Conservation (phyloP, 331 rosid genomes). For the Cydonia oblonga region DNA sequence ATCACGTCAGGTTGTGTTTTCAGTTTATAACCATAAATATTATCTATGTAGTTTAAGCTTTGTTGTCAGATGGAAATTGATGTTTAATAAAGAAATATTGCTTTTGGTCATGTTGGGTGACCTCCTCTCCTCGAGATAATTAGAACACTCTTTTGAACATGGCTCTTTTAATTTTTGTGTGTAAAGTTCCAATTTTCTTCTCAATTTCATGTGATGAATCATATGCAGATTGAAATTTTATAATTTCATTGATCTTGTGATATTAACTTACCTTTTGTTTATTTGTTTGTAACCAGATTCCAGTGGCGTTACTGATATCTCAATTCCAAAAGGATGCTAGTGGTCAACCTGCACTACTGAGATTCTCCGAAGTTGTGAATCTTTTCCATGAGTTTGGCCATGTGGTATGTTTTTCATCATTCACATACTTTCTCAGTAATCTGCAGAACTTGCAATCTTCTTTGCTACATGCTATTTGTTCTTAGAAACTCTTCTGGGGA, state of each 20-base stretch:
- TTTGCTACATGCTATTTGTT: background rate
- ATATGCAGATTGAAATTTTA: background rate
- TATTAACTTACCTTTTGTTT: background rate
- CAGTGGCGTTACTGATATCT: slow-evolving; percentile 65
- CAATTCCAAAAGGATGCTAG: slow-evolving; percentile 55
- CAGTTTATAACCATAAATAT: background rate
- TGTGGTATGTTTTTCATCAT: slow-evolving; percentile 61
- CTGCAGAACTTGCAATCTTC: background rate
- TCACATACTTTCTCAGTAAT: slow-evolving; percentile 6
- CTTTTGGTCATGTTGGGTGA: background rate
- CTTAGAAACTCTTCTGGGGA: background rate
- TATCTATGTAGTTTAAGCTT: background rate
- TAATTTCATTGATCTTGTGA: background rate
- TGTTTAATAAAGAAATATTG: background rate
- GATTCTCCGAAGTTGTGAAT: slow-evolving; percentile 85
- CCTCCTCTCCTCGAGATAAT: background rate
- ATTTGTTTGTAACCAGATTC: slow-evolving; percentile 41
- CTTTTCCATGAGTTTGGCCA: slow-evolving; percentile 97
- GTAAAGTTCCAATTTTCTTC: background rate
- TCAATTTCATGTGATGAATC: background rate
- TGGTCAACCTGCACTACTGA: slow-evolving; percentile 54
- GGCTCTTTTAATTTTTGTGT: background rate
- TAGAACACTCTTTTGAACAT: background rate
- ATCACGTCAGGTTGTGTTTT: slow-evolving; percentile 49
- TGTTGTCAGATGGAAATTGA: background rate